Base-by-base conservation (phyloP, 208 protist genomes). In the Wallacemonas collosoma region DNA sequence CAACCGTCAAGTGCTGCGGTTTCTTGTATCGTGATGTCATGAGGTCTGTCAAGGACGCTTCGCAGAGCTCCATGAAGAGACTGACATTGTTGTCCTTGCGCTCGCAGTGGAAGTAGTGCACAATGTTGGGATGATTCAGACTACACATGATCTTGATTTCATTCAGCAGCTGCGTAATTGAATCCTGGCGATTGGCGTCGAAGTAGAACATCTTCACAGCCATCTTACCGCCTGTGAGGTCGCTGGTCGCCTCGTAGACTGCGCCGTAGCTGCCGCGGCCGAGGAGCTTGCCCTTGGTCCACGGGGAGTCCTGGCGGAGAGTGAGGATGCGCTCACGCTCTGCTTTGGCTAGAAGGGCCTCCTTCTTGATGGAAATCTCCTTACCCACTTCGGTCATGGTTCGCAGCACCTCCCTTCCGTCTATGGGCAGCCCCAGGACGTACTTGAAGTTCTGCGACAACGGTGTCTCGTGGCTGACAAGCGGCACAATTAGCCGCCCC, bases 151-250 rank as follows among this genome's bases (percentile, higher is more conserved):
- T 97, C 57, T 89, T 83, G 50, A 97, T 93, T 71, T 97, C 93
- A 68, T 94, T 95, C 53, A 97, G 78, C 68, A 97, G 63, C 60
- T 89, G 82, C 53, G 79, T 94, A 65, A 93, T 95, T 45, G 85
- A 91, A 40, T 82, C 83, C 70, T 94, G 86, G 36, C 80, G 62
- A 70, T 93, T 80, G 7, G 82, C 76, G 8, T 73, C 76, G 54
- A 97, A 95, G 76, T 94, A 94, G 78, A 97, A 96, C 86, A 94
- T 93, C 73, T 97, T 97, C 40, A 97, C 93, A 5, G 93, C 93
- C 93, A 97, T 97, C 73, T 93, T 96, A 41, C 93, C 93, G 8
- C 93, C 93, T 14, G 93, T 97, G 47, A 97, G 82, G 75, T 96
- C 90, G 79, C 90, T 97, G 35, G 85, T 93, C 3, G 91, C 91